Conservation (phyloP, 2,329 filamentous ascomycete species). For the Exophiala spinifera region DNA sequence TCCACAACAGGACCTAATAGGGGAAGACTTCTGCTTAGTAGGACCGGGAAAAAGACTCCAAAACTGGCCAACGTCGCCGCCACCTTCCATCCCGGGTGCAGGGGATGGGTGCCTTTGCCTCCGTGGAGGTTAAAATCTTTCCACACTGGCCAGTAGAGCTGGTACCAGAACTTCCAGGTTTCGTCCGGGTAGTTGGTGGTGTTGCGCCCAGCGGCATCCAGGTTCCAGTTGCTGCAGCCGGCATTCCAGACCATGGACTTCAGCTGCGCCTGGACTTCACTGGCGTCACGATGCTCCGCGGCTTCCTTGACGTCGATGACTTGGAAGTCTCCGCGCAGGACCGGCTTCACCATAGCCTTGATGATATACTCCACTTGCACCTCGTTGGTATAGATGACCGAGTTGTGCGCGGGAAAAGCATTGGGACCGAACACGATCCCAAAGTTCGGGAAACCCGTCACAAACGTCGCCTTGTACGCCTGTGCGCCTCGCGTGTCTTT, state of each 20-base stretch:
- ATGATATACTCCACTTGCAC: conserved; percentile 59
- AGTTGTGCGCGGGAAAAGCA: conserved; percentile 59
- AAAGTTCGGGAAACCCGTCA: conserved; percentile 63
- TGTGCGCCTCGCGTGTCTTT: conserved; percentile 32
- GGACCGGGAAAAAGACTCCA: neutral
- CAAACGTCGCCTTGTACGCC: conserved; percentile 41
- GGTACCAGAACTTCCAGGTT: conserved; percentile 17
- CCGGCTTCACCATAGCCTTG: conserved; percentile 53
- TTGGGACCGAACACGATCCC: conserved; percentile 61
- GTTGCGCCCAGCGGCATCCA: conserved; percentile 48
- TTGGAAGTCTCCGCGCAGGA: conserved; percentile 46
- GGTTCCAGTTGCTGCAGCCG: conserved; percentile 51
- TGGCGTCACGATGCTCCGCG: conserved; percentile 46
- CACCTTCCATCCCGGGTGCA: conserved; percentile 6
- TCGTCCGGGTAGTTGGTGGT: conserved; percentile 42
- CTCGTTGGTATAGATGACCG: conserved; percentile 58
- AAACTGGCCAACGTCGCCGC: conserved; percentile 1
- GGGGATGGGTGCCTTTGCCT: conserved; percentile 2
- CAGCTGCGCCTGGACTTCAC: conserved; percentile 46
- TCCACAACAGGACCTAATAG: neutral
- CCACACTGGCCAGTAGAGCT: conserved; percentile 14
- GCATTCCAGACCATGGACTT: conserved; percentile 50
- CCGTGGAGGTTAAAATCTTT: conserved; percentile 11
- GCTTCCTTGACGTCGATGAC: conserved; percentile 49
- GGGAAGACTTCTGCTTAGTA: neutral